A percentile compares a stretch with the other conserved stretches of the same genome.
Evolutionary conservation across 2,329 filamentous ascomycete species (phyloP).

Genomic region (Stachybotrys elegans): DNA sequence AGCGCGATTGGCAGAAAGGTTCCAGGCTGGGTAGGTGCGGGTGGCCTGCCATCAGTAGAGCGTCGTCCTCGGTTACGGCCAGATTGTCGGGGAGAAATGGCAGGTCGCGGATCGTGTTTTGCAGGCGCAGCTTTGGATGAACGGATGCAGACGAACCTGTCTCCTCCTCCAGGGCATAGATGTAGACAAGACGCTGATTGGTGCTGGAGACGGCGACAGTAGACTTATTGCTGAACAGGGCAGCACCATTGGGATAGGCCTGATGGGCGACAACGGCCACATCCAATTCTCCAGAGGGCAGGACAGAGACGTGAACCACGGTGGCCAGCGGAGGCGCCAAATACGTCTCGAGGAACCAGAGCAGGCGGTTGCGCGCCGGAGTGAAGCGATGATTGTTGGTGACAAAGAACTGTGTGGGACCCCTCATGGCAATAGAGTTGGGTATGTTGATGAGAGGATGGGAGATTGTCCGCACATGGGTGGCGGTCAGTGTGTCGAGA

Average conservation of each 20-base stretch:
- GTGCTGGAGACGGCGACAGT: slow-evolving; percentile 33
- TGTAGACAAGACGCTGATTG: slow-evolving; percentile 17
- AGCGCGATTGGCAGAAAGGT: slow-evolving; percentile 24
- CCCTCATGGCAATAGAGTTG: slow-evolving; percentile 32
- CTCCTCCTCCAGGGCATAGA: slow-evolving; percentile 19
- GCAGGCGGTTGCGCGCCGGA: slow-evolving; percentile 12
- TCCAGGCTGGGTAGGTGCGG: slow-evolving; percentile 26
- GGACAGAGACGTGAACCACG: slow-evolving; percentile 27
- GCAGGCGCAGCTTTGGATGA: slow-evolving; percentile 7
- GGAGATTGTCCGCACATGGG: slow-evolving; percentile 27
- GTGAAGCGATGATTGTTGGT: slow-evolving; percentile 35
- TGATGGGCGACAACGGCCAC: slow-evolving; percentile 25
- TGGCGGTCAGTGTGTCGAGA: slow-evolving; percentile 23
- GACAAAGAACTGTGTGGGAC: slow-evolving; percentile 30
- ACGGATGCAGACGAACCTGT: slow-evolving; percentile 5
- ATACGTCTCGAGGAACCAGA: slow-evolving; percentile 28
- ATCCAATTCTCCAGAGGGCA: slow-evolving; percentile 8
- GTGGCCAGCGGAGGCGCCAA: slow-evolving; percentile 24
- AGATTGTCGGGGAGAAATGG: slow-evolving; percentile 38
- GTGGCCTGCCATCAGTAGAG: slow-evolving; percentile 35
- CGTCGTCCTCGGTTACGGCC: slow-evolving; percentile 16
- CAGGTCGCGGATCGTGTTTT: slow-evolving; percentile 10
- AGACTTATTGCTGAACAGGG: slow-evolving; percentile 28
- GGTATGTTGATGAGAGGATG: slow-evolving; percentile 32
- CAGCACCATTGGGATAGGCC: slow-evolving; percentile 37